A percentile compares a stretch with the other conserved stretches of the same genome.
These are phyloP conservation scores for Conoideocrella luteorostrata DNA, from an alignment of 2,329 filamentous ascomycete species.

Conservation along the genomic window DNA sequence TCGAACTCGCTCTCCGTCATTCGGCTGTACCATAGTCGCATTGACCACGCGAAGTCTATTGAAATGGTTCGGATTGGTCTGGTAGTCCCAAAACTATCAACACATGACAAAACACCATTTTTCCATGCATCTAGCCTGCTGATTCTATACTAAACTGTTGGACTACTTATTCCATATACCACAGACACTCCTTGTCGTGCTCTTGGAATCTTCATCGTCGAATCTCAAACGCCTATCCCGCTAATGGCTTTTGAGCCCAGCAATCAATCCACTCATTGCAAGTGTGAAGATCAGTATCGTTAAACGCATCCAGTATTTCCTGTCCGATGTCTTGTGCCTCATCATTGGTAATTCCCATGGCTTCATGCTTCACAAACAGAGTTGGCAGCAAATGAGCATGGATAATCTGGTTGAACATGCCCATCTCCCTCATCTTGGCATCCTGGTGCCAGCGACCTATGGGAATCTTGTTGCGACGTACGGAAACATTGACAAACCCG, in stretches of 20 bases:
- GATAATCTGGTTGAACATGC: slow-evolving; percentile 30
- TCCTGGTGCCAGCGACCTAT: slow-evolving; percentile 33
- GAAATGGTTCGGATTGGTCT: too few relatives aligned
- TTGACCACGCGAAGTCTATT: too few relatives aligned
- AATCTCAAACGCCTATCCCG: too few relatives aligned
- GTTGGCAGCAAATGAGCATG: slow-evolving; percentile 27
- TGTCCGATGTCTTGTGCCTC: slow-evolving; percentile 26
- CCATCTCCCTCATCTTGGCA: slow-evolving; percentile 27
- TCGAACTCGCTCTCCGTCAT: too few relatives aligned
- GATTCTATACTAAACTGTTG: too few relatives aligned
- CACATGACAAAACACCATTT: too few relatives aligned
- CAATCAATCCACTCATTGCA: slow-evolving; percentile 31
- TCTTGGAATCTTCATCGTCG: too few relatives aligned
- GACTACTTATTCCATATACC: too few relatives aligned
- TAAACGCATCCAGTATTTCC: slow-evolving; percentile 14
- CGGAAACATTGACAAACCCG: slow-evolving; percentile 29
- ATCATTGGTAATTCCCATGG: slow-evolving; percentile 26
- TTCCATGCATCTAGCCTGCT: too few relatives aligned
- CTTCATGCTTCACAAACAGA: slow-evolving; percentile 26
- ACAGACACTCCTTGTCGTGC: too few relatives aligned
- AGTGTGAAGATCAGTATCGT: slow-evolving; percentile 14
- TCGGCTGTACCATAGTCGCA: too few relatives aligned
- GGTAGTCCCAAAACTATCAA: too few relatives aligned
- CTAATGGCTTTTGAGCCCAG: slow-evolving; percentile 31
- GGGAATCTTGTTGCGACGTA: slow-evolving; percentile 23